A percentile compares a stretch with the other conserved stretches of the same genome.
Conservation (phyloP, 805 yeast species). For the Cyberlindnera meyerae region DNA sequence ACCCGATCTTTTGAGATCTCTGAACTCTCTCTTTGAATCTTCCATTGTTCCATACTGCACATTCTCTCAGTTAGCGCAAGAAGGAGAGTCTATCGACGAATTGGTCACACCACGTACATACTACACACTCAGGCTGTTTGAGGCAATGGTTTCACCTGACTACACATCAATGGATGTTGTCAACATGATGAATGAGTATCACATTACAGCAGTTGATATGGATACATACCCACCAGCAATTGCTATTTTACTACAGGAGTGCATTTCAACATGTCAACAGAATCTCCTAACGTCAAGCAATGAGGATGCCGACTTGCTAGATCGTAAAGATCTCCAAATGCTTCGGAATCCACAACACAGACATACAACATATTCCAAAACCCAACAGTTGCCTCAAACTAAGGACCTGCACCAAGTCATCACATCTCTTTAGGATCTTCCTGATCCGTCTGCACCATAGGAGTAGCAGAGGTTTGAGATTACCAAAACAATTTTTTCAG, state of each 20-base stretch:
- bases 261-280: conserved; percentile 50
- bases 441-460: conserved; percentile 49
- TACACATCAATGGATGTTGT: conserved; percentile 51
- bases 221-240: conserved; percentile 76
- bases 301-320: conserved; percentile 54
- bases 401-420: conserved; percentile 41
- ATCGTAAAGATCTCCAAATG: conserved; percentile 56
- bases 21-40: conserved; percentile 44
- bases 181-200: conserved; percentile 54
- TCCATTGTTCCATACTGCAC: conserved; percentile 51
- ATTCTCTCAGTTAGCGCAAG: conserved; percentile 65
- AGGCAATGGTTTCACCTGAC: conserved; percentile 50
- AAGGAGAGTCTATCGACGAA: conserved; percentile 53
- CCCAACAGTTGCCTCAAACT: conserved; percentile 14
- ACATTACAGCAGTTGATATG: conserved; percentile 45
- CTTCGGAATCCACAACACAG: background rate
- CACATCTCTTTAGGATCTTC: conserved; percentile 37
- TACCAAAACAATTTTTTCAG: conserved; percentile 67
- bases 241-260: conserved; percentile 59
- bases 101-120: conserved; percentile 63
- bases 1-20: conserved; percentile 53
- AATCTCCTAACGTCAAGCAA: conserved; percentile 47
- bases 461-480: conserved; percentile 65
- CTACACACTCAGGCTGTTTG: conserved; percentile 55
- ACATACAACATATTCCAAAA: background rate